A percentile compares a stretch with the other conserved stretches of the same genome.
phyloP scores from a whole-genome alignment of 179 eudicot genomes.

The Amaranthus tricolor region DNA sequence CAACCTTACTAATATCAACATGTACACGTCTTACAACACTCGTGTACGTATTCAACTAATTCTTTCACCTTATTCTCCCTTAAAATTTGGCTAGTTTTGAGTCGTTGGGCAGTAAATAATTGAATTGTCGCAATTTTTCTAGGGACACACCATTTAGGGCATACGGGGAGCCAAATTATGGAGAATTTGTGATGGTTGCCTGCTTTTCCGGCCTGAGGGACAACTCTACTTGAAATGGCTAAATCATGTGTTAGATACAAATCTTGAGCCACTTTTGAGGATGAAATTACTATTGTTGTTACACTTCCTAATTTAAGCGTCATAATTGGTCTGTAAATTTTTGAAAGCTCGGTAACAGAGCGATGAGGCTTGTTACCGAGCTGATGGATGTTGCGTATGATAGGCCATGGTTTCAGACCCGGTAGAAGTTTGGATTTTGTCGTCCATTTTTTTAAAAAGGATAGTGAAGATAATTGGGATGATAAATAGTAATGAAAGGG shows the following conservation, averaged over 20 bases:
- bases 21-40: background rate
- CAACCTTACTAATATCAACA: constrained; percentile 18
- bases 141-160: constrained; percentile 12
- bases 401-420: constrained; percentile 19
- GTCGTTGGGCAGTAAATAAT: constrained; percentile 9
- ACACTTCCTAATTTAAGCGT: constrained; percentile 13
- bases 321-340: constrained; percentile 13
- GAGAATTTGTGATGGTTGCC: background rate
- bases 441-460: background rate
- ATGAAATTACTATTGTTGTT: constrained; percentile 16
- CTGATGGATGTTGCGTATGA: constrained; percentile 22
- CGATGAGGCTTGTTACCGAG: constrained; percentile 11
- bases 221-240: background rate
- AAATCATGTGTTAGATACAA: constrained; percentile 18
- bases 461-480: no score
- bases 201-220: constrained; percentile 1
- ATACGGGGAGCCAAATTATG: constrained; percentile 11
- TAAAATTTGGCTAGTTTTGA: constrained; percentile 6
- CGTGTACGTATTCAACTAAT: background rate
- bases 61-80: constrained; percentile 12
- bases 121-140: constrained; percentile 9
- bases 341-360: constrained; percentile 5
- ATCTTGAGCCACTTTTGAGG: constrained; percentile 17
- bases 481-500: no score
- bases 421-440: constrained; percentile 1